Base-by-base conservation (phyloP, 768 basidiomycete genomes). In the Rhizopogon vinicolor region DNA sequence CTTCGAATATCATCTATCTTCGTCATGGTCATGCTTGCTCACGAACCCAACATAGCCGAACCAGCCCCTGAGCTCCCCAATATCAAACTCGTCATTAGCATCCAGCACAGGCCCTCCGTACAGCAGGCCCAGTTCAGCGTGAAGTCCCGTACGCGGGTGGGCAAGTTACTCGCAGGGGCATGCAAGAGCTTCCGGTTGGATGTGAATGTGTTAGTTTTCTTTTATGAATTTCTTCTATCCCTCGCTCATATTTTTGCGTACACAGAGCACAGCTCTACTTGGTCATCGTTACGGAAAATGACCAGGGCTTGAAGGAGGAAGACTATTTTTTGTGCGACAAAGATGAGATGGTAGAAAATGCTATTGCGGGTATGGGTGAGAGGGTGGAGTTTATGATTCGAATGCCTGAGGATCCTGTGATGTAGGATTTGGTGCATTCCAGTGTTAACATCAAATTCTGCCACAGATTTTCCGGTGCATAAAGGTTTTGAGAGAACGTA, bases 121-220 rank as follows among this genome's bases (percentile, higher is more conserved):
- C 70, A 70, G 48, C 67, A 70, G 48, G 60, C 70, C 10, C 71
- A 70, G 35, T 72, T 70, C 25, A 67, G 60, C 22, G 54, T 60
- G 5, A 72, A 68, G n/a, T 40, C 51, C 22, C 62, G 65, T n/a
- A 70, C 70, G 18, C 72, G 56, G n/a, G 68, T 72, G 2, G 46
- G 39, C 13, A 70, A 68, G 16, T 65, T 70, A 40, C 55, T 70
- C 4, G 3, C 61, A 2, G 59, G 57, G 5, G 66, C 60, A 22
- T 70, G 68, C 60, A 72, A 58, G 37, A 72, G 68, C 25, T 70
- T 70, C 40, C 51, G 57, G 10, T 50, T 70, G 41, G 63, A 68
- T 33, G 28, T 22, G 2, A 52, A n/a, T 42, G 48, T 18, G 68
- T 71, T 35, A 28, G 69, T 57, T 6, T 18, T 25, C 25, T 25